Conservation (phyloP, 805 yeast genomes). For the Sugiyamaella boreocaroliniensis region DNA sequence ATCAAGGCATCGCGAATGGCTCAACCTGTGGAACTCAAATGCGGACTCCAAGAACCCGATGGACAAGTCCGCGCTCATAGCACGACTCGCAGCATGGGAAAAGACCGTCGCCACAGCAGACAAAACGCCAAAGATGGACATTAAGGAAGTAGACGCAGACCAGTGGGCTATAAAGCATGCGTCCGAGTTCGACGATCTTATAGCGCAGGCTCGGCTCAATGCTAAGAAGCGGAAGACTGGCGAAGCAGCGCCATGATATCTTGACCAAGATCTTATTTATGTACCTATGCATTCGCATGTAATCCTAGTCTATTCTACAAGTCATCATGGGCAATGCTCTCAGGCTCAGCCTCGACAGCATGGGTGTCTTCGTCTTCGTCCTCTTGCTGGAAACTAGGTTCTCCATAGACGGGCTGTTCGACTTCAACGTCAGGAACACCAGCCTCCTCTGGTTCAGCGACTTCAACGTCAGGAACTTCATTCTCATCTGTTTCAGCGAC, state of each 20-base stretch:
- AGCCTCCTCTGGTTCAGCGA: neutral
- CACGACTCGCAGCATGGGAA: constrained; percentile 65
- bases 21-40: constrained; percentile 73
- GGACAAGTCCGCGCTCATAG: constrained; percentile 47
- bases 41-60: constrained; percentile 65
- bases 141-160: constrained; percentile 19
- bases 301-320: neutral
- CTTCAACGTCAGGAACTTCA: neutral
- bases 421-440: neutral
- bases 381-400: neutral
- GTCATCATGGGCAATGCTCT: neutral
- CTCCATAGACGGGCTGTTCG: no score
- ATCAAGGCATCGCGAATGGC: constrained; percentile 67
- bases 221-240: neutral
- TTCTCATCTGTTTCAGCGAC: neutral
- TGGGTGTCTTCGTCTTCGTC: neutral
- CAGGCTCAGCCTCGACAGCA: neutral
- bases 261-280: neutral
- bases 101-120: constrained; percentile 16
- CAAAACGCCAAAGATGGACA: neutral
- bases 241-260: neutral
- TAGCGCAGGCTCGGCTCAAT: constrained; percentile 17
- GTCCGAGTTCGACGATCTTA: constrained; percentile 21
- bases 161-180: constrained; percentile 21
- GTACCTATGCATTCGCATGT: neutral